phyloP scores from a whole-genome alignment of 2,329 filamentous ascomycete genomes.

The Rhinocladiella similis region DNA sequence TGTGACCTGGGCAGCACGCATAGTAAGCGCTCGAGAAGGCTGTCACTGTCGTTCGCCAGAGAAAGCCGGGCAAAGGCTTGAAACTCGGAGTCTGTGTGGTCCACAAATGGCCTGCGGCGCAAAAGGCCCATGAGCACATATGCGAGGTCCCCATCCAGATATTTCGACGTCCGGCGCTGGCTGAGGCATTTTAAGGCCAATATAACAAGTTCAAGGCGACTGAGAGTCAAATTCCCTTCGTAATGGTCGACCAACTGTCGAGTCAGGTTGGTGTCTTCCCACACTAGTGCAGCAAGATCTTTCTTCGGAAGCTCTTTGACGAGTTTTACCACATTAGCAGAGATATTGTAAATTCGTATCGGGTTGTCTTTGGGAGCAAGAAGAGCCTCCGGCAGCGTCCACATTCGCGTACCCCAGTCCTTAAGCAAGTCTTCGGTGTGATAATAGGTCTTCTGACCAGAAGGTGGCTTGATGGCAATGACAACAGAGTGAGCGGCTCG shows the following conservation, averaged over 20 bases:
- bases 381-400: constrained; percentile 31
- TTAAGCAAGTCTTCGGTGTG: constrained; percentile 16
- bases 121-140: constrained; percentile 45
- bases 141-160: constrained; percentile 32
- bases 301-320: constrained; percentile 22
- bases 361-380: constrained; percentile 27
- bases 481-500: constrained; percentile 24
- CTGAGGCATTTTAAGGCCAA: constrained; percentile 31
- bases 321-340: constrained; percentile 15
- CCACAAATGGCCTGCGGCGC: constrained; percentile 40
- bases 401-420: constrained; percentile 30
- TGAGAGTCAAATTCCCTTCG: neutral
- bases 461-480: constrained; percentile 22
- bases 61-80: constrained; percentile 51
- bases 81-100: constrained; percentile 44
- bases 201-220: constrained; percentile 14
- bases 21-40: constrained; percentile 47
- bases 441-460: constrained; percentile 7
- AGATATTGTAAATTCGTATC: constrained; percentile 35
- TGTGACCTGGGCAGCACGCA: constrained; percentile 39
- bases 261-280: constrained; percentile 21
- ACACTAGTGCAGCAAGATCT: constrained; percentile 30
- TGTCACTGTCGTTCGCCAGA: constrained; percentile 47
- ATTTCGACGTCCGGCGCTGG: constrained; percentile 11
- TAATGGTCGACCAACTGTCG: constrained; percentile 6